Conservation (phyloP, 2,329 filamentous ascomycete genomes). For the Biscogniauxia sp. region DNA sequence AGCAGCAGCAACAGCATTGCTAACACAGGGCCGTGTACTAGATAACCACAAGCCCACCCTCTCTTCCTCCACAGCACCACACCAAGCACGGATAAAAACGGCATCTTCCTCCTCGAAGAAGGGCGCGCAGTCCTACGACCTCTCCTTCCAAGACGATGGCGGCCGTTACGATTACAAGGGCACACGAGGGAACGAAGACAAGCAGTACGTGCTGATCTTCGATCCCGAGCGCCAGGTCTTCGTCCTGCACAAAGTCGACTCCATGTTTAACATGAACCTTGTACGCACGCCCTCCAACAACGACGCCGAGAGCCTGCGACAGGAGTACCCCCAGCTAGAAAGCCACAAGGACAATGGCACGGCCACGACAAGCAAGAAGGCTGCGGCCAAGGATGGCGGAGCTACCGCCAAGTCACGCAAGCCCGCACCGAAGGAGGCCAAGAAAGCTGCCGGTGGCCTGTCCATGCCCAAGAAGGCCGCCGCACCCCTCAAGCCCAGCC, state of each 20-base stretch:
- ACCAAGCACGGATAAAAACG: conserved; percentile 50
- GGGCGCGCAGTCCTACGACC: conserved; percentile 50
- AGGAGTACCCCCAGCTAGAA: conserved; percentile 66
- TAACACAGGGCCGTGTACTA: conserved; percentile 28
- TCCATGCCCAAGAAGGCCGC: conserved; percentile 24
- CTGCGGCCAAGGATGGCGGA: conserved; percentile 18
- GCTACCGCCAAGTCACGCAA: conserved; percentile 27
- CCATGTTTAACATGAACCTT: conserved; percentile 86
- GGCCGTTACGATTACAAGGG: conserved; percentile 61
- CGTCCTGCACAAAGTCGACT: conserved; percentile 76
- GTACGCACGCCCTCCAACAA: conserved; percentile 64
- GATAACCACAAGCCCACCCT: conserved; percentile 62
- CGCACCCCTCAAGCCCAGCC: conserved; percentile 15
- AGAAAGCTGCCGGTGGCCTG: conserved; percentile 13
- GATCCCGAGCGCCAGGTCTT: conserved; percentile 73
- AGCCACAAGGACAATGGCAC: conserved; percentile 22
- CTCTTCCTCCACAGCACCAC: conserved; percentile 48
- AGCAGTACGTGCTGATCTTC: conserved; percentile 69
- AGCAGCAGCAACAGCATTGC: neutral
- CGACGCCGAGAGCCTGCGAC: conserved; percentile 61
- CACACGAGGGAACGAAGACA: conserved; percentile 52
- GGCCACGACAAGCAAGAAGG: conserved; percentile 10
- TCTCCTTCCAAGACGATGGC: conserved; percentile 53
- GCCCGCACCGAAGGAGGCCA: conserved; percentile 18
- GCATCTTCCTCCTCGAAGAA: conserved; percentile 43